Conservation (phyloP, 2,329 filamentous ascomycete genomes). For the Hypoxylon sp. region DNA sequence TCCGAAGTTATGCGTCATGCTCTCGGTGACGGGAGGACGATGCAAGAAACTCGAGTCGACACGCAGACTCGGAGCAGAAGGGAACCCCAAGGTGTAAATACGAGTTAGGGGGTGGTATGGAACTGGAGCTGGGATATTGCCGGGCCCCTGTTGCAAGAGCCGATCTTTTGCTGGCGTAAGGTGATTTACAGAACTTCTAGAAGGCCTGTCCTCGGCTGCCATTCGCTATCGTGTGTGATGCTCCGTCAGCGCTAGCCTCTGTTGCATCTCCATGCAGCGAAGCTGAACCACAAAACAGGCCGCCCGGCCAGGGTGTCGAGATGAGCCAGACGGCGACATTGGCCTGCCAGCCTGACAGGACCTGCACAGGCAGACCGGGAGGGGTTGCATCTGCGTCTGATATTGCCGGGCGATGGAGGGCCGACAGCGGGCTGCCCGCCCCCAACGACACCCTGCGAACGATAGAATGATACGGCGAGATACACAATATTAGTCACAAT, state of each 20-base stretch:
- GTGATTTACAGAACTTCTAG: conserved; percentile 26
- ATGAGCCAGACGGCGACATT: conserved; percentile 16
- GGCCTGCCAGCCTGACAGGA: conserved; percentile 5
- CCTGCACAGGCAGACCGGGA: not conserved
- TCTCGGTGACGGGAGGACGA: not conserved
- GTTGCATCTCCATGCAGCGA: conserved; percentile 21
- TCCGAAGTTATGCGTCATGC: conserved; percentile 1
- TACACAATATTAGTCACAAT: too few relatives aligned
- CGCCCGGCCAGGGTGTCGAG: conserved; percentile 4
- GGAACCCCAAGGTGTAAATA: conserved; percentile 4
- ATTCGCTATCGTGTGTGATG: conserved; percentile 14
- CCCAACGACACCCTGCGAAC: too few relatives aligned
- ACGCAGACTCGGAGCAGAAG: not conserved
- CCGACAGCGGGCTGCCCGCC: conserved; percentile 11
- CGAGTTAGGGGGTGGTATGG: conserved; percentile 10
- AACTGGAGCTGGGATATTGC: conserved; percentile 12
- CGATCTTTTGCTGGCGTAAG: conserved; percentile 19
- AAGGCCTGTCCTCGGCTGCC: conserved; percentile 19
- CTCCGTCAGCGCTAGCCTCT: conserved; percentile 22
- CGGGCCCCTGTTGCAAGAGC: conserved; percentile 11
- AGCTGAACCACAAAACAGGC: conserved; percentile 18
- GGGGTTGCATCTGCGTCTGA: conserved; percentile 4
- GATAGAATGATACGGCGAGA: too few relatives aligned
- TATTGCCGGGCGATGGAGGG: conserved; percentile 12
- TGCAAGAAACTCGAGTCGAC: not conserved